Evolutionary conservation across 2,329 filamentous ascomycete species (phyloP), one percentile per base, ranked within the genome.

Genomic region (Xylariaceae sp.): DNA sequence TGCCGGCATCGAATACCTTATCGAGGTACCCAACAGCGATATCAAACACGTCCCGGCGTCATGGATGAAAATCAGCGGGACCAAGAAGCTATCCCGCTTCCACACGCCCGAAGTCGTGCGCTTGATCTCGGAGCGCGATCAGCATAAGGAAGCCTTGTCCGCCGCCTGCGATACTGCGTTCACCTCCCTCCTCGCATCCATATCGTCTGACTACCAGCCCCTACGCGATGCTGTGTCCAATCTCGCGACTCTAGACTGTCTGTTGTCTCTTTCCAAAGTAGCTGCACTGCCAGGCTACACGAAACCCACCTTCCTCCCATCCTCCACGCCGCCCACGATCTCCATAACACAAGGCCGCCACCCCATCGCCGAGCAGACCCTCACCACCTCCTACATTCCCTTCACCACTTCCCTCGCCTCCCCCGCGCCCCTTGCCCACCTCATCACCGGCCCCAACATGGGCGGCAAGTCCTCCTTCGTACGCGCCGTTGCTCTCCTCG

Each of bases 391-490:
- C 38, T 98, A 97, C 65, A 95, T 98, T 43, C 91, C 93, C 35
- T 98, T 98, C 65, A 80, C 85, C 55, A 85, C 89, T 9, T 68
- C 78, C 2, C 78, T 97, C 35, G 75, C 79, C n/a, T 76, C 81
- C 3, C 75, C 80, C 1, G 61, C 72, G 1, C 78, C 81, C 0
- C 76, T 87, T 4, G 88, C 89, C 2, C 79, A 96, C 52, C 83
- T 97, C 42, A 84, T 98, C 55, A 98, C 93, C 0, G 93, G 93
- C 0, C 93, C 93, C 22, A 98, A 98, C 68, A 98, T 98, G 93
- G 93, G 93, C 56, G 93, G 93, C 42, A 98, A 98, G 62, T 95
- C 89, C n/a, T 93, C 86, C 43, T 98, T 95, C 63, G 91, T 98
- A 17, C 88, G 93, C 39, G 87, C 90, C 51, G 82, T 95, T 34